Conservation (phyloP, 2,329 filamentous ascomycete species). For the Trichoderma koningii region DNA sequence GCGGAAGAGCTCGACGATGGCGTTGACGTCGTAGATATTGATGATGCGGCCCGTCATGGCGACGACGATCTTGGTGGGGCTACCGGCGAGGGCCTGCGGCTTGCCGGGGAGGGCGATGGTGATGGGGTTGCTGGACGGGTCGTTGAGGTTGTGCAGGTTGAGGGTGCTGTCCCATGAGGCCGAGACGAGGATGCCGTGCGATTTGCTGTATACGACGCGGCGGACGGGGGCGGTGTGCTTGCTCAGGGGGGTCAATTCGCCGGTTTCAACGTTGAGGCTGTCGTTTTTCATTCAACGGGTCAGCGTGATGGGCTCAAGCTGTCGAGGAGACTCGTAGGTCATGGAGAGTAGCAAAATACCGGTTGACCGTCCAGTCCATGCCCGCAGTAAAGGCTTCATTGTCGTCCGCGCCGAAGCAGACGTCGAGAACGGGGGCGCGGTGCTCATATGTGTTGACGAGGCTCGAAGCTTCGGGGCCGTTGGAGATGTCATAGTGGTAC, state of each 20-base stretch:
- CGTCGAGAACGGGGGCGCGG: conserved; percentile 82
- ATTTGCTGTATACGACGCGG: conserved; percentile 76
- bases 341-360: conserved; percentile 45
- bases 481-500: conserved; percentile 79
- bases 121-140: conserved; percentile 57
- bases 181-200: conserved; percentile 78
- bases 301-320: neutral
- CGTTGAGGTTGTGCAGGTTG: conserved; percentile 72
- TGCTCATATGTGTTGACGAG: conserved; percentile 76
- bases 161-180: conserved; percentile 93
- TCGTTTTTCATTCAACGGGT: neutral
- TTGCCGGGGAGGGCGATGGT: conserved; percentile 77
- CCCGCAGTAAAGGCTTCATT: conserved; percentile 84
- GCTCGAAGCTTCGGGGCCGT: conserved; percentile 54
- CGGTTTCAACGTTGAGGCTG: conserved; percentile 69
- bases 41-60: conserved; percentile 94
- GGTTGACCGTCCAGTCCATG: conserved; percentile 82
- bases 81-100: conserved; percentile 82
- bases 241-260: conserved; percentile 73
- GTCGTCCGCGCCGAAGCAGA: conserved; percentile 84
- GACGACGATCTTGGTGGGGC: conserved; percentile 79
- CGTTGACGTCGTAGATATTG: conserved; percentile 86
- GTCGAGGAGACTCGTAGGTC: neutral
- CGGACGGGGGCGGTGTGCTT: conserved; percentile 79
- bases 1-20: conserved; percentile 60